These are phyloP conservation scores for Epichloe baconii DNA, from an alignment of 2,329 filamentous ascomycete species.

Conservation along the genomic window DNA sequence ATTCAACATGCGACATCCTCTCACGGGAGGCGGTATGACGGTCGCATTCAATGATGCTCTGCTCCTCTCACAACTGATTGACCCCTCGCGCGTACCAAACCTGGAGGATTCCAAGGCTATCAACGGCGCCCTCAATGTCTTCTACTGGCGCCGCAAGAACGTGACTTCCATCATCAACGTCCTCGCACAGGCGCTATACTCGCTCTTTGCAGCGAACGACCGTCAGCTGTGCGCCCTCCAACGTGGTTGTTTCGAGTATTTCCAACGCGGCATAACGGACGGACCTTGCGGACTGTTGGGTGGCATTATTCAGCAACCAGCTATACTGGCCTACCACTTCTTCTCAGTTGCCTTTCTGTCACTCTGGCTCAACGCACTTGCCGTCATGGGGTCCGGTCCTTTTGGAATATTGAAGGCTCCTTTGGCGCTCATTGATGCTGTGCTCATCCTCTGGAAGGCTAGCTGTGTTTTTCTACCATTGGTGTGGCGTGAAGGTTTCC, in stretches of 20 bases:
- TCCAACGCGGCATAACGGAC: slow-evolving; percentile 61
- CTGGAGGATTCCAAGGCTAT: slow-evolving; percentile 57
- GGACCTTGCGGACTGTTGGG: slow-evolving; percentile 72
- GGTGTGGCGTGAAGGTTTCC: slow-evolving; percentile 51
- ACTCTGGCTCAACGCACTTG: slow-evolving; percentile 51
- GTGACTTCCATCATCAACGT: slow-evolving; percentile 89
- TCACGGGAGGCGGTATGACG: slow-evolving; percentile 96
- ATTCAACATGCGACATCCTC: slow-evolving; percentile 97
- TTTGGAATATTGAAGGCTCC: slow-evolving; percentile 36
- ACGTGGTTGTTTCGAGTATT: slow-evolving; percentile 86
- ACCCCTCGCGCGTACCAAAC: slow-evolving; percentile 52
- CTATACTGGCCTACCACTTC: slow-evolving; percentile 80
- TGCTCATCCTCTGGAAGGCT: slow-evolving; percentile 67
- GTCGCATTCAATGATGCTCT: slow-evolving; percentile 90
- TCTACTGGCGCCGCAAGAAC: slow-evolving; percentile 81
- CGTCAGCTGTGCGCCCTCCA: slow-evolving; percentile 67
- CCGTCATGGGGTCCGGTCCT: slow-evolving; percentile 22
- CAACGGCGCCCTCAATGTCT: slow-evolving; percentile 52
- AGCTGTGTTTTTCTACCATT: slow-evolving; percentile 74
- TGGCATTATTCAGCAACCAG: slow-evolving; percentile 65
- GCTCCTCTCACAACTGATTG: slow-evolving; percentile 60
- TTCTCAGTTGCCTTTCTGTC: slow-evolving; percentile 83
- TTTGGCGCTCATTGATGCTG: slow-evolving; percentile 48
- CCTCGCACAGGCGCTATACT: slow-evolving; percentile 87
- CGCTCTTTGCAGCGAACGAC: slow-evolving; percentile 78